Percentiles rank a stretch among this genome's conserved stretches.
Evolutionary conservation across 2,329 filamentous ascomycete species (phyloP).

Genomic region (Fusarium ramigenum): DNA sequence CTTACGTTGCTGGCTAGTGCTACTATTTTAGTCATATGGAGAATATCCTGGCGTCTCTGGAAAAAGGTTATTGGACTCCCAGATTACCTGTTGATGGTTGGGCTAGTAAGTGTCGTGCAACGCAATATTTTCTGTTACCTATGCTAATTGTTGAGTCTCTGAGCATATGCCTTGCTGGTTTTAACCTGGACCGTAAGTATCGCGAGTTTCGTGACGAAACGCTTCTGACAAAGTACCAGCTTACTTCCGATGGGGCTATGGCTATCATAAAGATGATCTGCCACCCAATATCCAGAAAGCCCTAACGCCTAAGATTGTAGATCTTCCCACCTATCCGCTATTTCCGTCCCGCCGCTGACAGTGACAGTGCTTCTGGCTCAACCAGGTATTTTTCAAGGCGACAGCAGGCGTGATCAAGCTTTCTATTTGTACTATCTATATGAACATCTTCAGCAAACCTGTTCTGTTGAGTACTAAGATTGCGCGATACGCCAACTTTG

Average conservation of each 20-base stretch:
- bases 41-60: neutral
- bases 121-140: no score
- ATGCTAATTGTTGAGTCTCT: neutral
- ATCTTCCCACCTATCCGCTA: neutral
- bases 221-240: neutral
- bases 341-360: neutral
- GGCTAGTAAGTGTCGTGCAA: neutral
- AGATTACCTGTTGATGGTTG: neutral
- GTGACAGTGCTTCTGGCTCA: neutral
- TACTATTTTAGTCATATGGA: neutral
- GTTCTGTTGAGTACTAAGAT: neutral
- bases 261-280: constrained; percentile 4
- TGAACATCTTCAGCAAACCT: neutral
- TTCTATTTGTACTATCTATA: neutral
- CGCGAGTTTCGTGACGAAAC: rapidly evolving
- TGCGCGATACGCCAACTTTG: neutral
- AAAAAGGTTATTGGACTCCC: neutral
- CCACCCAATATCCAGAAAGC: neutral
- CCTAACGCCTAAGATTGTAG: neutral
- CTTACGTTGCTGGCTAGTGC: neutral
- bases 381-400: constrained; percentile 4
- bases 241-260: constrained; percentile 3
- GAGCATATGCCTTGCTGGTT: neutral
- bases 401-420: neutral
- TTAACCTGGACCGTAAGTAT: neutral